Conservation (phyloP, 176 grass and related monocot species). For the Thinopyrum elongatum region DNA sequence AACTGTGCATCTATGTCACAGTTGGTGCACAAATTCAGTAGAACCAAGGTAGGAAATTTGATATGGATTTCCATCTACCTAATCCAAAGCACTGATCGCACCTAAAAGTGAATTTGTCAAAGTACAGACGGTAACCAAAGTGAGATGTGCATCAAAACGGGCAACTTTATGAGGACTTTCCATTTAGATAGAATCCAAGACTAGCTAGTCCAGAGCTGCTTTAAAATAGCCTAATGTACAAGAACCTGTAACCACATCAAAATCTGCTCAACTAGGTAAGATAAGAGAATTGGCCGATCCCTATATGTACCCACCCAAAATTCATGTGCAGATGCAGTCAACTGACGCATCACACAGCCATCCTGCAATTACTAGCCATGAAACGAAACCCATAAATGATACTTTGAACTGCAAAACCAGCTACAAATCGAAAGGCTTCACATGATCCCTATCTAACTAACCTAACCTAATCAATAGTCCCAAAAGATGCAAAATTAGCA, state of each 20-base stretch:
- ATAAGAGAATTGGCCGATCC: neutral
- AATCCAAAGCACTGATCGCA: neutral
- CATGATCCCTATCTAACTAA: neutral
- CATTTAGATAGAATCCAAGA: neutral
- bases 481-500: neutral
- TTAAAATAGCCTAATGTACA: neutral
- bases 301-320: neutral
- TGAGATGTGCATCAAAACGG: neutral
- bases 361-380: neutral
- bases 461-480: neutral
- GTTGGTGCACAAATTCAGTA: neutral
- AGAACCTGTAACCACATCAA: neutral
- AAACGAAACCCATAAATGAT: neutral
- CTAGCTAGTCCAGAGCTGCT: neutral
- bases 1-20: neutral
- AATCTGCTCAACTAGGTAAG: neutral
- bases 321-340: neutral
- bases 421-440: slow-evolving; percentile 6
- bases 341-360: neutral
- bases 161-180: neutral
- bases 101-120: neutral
- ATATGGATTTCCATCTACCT: neutral
- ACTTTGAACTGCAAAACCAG: neutral
- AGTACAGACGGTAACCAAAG: neutral
- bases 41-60: slow-evolving; percentile 17